Evolutionary conservation across 805 yeast genomes (phyloP).

Genomic region (Nakazawaea holstii): DNA sequence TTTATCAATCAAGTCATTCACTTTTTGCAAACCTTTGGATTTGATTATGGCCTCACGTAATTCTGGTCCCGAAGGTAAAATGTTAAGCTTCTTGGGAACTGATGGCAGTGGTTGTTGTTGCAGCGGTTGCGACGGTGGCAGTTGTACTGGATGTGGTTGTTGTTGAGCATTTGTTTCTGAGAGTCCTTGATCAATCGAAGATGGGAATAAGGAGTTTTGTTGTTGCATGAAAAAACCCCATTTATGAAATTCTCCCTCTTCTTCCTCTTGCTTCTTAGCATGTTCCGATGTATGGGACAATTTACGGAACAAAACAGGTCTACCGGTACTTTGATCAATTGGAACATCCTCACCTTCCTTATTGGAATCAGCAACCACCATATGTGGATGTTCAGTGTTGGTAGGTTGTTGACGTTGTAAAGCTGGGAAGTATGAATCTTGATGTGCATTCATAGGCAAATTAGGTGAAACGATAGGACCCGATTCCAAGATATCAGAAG

Average conservation of each 20-base stretch:
- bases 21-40: conserved; percentile 71
- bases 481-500: conserved; percentile 44
- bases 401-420: conserved; percentile 9
- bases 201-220: conserved; percentile 31
- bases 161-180: background rate
- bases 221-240: conserved; percentile 79
- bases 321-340: conserved; percentile 65
- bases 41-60: conserved; percentile 58
- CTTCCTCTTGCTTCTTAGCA: conserved; percentile 77
- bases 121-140: conserved; percentile 10
- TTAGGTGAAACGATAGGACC: conserved; percentile 50
- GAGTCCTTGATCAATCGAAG: conserved; percentile 7
- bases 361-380: conserved; percentile 63
- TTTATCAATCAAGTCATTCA: conserved; percentile 59
- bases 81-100: conserved; percentile 21
- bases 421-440: conserved; percentile 18
- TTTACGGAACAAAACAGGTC: conserved; percentile 62
- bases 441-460: conserved; percentile 19
- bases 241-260: conserved; percentile 88
- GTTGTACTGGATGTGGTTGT: background rate
- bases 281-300: conserved; percentile 60
- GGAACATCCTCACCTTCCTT: conserved; percentile 47
- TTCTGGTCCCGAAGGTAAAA: conserved; percentile 50
- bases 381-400: conserved; percentile 50
- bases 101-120: background rate